Percentiles rank a stretch among this genome's conserved stretches.
phyloP scores from a whole-genome alignment of 1,284 basidiomycete genomes.

The Leccinum variabile region DNA sequence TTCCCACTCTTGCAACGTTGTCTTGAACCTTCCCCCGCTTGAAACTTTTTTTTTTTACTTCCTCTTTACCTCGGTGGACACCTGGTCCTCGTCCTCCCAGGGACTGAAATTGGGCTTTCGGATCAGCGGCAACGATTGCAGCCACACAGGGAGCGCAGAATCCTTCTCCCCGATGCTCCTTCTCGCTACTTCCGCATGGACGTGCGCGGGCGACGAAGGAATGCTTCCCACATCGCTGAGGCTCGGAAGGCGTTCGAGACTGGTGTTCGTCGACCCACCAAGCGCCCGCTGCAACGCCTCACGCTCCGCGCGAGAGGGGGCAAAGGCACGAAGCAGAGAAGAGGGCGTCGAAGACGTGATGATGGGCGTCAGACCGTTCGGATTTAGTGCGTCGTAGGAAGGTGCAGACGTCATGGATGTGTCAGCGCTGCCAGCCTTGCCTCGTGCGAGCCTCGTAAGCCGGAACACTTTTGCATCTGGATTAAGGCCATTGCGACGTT shows the following conservation, averaged over 20 bases:
- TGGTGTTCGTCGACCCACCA: constrained; percentile 65
- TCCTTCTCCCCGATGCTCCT: constrained; percentile 33
- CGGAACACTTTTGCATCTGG: constrained; percentile 84
- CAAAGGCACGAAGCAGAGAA: constrained; percentile 72
- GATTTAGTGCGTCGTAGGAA: constrained; percentile 56
- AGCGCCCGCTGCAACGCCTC: constrained; percentile 72
- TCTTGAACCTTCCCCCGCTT: neutral
- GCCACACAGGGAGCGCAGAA: constrained; percentile 49
- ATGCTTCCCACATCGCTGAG: constrained; percentile 68
- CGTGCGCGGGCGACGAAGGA: constrained; percentile 57
- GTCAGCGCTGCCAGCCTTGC: constrained; percentile 21
- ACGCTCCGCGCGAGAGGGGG: constrained; percentile 79
- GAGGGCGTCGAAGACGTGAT: constrained; percentile 43
- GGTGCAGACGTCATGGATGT: constrained; percentile 12
- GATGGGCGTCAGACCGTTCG: constrained; percentile 48
- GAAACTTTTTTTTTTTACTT: constrained; percentile 21
- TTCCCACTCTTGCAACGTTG: neutral
- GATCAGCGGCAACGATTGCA: constrained; percentile 52
- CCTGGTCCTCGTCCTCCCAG: constrained; percentile 61
- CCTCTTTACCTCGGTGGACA: constrained; percentile 23
- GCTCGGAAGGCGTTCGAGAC: constrained; percentile 71
- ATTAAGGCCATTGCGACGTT: constrained; percentile 67
- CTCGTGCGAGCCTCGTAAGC: constrained; percentile 40
- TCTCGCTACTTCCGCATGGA: constrained; percentile 38
- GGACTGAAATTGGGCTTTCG: constrained; percentile 64